Conservation (phyloP, 2,329 filamentous ascomycete genomes). For the Neobulgaria alba region DNA sequence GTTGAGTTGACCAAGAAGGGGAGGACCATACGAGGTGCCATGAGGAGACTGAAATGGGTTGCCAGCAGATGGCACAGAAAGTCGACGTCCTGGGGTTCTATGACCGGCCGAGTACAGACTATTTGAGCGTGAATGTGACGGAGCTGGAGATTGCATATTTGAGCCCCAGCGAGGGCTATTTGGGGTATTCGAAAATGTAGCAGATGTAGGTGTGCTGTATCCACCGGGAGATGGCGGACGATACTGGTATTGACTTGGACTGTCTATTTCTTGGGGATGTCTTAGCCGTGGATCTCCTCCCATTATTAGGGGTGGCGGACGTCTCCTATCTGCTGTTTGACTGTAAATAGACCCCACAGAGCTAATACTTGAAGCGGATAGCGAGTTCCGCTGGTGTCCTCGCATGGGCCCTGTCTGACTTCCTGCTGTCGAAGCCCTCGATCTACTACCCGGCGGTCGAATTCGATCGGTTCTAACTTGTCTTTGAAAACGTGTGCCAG, state of each 20-base stretch:
- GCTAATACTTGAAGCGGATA: constrained; percentile 80
- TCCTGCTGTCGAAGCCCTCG: constrained; percentile 68
- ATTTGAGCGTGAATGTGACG: constrained; percentile 58
- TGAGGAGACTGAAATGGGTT: constrained; percentile 67
- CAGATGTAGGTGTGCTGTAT: constrained; percentile 75
- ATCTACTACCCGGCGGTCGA: constrained; percentile 61
- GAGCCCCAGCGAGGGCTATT: constrained; percentile 70
- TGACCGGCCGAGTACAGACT: constrained; percentile 58
- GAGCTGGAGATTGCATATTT: constrained; percentile 62
- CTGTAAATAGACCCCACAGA: constrained; percentile 52
- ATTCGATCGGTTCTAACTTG: constrained; percentile 85
- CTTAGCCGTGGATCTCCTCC: constrained; percentile 62
- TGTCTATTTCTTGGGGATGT: constrained; percentile 53
- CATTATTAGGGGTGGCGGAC: constrained; percentile 78
- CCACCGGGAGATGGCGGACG: constrained; percentile 62
- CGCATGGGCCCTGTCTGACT: constrained; percentile 63
- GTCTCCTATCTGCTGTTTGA: constrained; percentile 50
- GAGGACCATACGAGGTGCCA: constrained; percentile 45
- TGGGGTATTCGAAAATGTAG: constrained; percentile 68
- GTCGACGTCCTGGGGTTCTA: constrained; percentile 60
- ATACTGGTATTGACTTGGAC: constrained; percentile 54
- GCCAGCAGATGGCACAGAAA: constrained; percentile 71
- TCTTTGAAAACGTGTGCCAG: constrained; percentile 82
- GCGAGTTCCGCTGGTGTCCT: constrained; percentile 71
- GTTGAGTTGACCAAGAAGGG: constrained; percentile 45